phyloP scores from a whole-genome alignment of 2,329 filamentous ascomycete genomes.

The Microthyrium microscopicum region DNA sequence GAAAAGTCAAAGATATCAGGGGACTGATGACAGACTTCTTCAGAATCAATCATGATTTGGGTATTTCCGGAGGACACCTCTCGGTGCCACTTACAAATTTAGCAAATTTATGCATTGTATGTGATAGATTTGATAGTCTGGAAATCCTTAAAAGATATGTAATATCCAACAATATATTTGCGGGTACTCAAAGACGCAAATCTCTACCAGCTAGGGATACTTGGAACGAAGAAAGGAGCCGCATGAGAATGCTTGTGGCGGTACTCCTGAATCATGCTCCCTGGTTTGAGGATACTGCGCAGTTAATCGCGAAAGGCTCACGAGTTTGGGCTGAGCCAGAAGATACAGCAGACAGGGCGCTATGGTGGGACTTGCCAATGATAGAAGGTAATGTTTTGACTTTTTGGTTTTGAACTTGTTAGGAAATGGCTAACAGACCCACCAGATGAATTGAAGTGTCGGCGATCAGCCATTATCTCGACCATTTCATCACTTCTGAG shows the following conservation, averaged over 20 bases:
- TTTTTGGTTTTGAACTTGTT: neutral
- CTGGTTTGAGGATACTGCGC: constrained; percentile 44
- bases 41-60: constrained; percentile 43
- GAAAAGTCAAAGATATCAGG: constrained; percentile 41
- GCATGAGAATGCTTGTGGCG: constrained; percentile 53
- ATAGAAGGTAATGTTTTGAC: constrained; percentile 38
- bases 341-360: constrained; percentile 26
- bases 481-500: constrained; percentile 52
- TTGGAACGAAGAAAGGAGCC: constrained; percentile 42
- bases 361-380: constrained; percentile 59
- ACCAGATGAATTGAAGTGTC: constrained; percentile 46
- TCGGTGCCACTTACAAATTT: constrained; percentile 48
- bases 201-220: constrained; percentile 26
- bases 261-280: constrained; percentile 46
- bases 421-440: neutral
- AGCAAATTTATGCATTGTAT: constrained; percentile 51
- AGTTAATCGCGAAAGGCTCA: constrained; percentile 49
- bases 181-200: no score
- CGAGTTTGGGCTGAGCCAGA: constrained; percentile 32
- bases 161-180: constrained; percentile 27
- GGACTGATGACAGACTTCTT: constrained; percentile 51
- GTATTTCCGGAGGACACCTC: constrained; percentile 24
- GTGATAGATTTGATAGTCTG: constrained; percentile 56
- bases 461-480: constrained; percentile 49
- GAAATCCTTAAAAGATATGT: constrained; percentile 38